Conservation (phyloP, 768 basidiomycete genomes). For the Boletus subcaerulescens region DNA sequence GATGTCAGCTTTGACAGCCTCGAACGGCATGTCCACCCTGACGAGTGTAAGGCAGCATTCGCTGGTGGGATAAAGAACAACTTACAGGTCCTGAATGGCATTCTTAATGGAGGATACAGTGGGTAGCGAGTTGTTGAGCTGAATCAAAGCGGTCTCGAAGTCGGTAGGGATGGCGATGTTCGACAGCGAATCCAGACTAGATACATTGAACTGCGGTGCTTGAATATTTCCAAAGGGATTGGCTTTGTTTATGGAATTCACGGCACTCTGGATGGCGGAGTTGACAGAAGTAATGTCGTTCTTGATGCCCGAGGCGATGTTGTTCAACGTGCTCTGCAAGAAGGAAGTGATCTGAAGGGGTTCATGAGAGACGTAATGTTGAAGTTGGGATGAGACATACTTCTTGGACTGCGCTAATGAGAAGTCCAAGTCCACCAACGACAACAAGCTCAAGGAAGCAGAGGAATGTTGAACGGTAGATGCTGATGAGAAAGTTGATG, state of each 20-base stretch:
- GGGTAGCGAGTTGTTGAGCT: slow-evolving; percentile 79
- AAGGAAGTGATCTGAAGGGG: slow-evolving; percentile 63
- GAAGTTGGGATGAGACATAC: slow-evolving; percentile 41
- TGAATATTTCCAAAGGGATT: slow-evolving; percentile 70
- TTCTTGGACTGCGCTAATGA: slow-evolving; percentile 81
- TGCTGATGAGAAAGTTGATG: slow-evolving; percentile 88
- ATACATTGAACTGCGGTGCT: slow-evolving; percentile 70
- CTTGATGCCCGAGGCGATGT: slow-evolving; percentile 70
- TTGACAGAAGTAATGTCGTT: slow-evolving; percentile 67
- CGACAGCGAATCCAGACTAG: slow-evolving; percentile 67
- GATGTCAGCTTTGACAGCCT: slow-evolving; percentile 83
- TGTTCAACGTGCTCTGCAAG: slow-evolving; percentile 54
- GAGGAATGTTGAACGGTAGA: slow-evolving; percentile 89
- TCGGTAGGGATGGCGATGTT: slow-evolving; percentile 79
- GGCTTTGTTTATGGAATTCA: slow-evolving; percentile 69
- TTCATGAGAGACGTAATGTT: slow-evolving; percentile 9
- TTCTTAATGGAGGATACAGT: slow-evolving; percentile 73
- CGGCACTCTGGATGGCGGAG: slow-evolving; percentile 57
- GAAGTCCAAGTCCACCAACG: slow-evolving; percentile 70
- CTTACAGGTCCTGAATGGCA: slow-evolving; percentile 65
- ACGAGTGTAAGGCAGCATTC: neutral
- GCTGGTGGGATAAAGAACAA: slow-evolving; percentile 8
- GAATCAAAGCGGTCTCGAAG: slow-evolving; percentile 69
- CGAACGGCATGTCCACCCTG: slow-evolving; percentile 85
- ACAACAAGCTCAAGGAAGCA: slow-evolving; percentile 93